Conservation (phyloP, 345 rosid genomes). For the Bruguiera parviflora region DNA sequence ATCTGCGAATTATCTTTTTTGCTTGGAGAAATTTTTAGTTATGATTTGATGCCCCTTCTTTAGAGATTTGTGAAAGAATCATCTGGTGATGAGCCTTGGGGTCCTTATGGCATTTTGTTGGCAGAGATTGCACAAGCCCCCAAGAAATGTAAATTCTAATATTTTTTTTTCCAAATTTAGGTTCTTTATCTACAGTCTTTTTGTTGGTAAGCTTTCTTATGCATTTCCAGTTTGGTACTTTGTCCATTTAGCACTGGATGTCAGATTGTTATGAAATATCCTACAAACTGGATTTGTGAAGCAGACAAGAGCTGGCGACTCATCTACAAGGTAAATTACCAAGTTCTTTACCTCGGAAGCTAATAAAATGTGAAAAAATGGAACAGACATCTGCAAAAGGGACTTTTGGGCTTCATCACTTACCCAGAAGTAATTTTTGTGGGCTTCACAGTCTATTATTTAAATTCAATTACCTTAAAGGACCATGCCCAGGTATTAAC, state of each 20-base stretch:
- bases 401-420: no score
- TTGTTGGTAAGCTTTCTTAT: neutral
- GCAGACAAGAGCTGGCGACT: conserved; percentile 91
- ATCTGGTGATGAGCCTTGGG: conserved; percentile 83
- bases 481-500: no score
- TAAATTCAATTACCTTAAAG: no score
- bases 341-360: conserved; percentile 1
- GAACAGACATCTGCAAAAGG: no score
- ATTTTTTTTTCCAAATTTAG: neutral
- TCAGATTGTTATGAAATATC: conserved; percentile 84
- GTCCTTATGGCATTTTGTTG: conserved; percentile 46
- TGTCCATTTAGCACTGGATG: conserved; percentile 66
- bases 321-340: conserved; percentile 76
- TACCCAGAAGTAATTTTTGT: no score
- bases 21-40: no score
- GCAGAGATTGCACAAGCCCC: conserved; percentile 93
- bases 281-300: conserved; percentile 88
- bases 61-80: no score
- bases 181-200: neutral
- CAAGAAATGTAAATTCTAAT: conserved; percentile 60
- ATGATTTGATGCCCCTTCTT: no score
- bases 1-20: no score
- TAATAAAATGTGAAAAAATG: neutral
- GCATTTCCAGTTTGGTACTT: conserved; percentile 19
- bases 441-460: no score